Percentiles rank a stretch among this genome's conserved stretches.
Conservation (phyloP, 176 grass and related monocot genomes). For the Echinochloa phyllopogon region DNA sequence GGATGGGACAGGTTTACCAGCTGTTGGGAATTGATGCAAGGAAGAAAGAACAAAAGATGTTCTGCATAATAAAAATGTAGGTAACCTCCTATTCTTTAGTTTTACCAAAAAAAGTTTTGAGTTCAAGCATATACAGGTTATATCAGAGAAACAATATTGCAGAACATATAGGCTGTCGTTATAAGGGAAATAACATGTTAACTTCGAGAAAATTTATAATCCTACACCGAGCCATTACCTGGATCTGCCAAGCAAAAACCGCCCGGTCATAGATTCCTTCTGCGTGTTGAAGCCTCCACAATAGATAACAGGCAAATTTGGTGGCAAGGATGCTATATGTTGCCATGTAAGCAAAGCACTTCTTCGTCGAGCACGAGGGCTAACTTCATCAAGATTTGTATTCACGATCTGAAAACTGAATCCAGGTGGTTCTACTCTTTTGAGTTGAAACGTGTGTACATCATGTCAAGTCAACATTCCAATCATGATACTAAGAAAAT, state of each 20-base stretch:
- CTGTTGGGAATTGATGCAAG: neutral
- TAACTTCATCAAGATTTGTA: constrained; percentile 92
- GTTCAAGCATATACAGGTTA: neutral
- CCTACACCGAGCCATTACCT: constrained; percentile 64
- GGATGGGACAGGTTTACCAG: neutral
- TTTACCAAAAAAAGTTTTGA: constrained; percentile 14
- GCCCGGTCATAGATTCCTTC: constrained; percentile 94
- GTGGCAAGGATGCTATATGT: constrained; percentile 95
- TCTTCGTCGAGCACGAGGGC: constrained; percentile 88
- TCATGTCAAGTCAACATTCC: constrained; percentile 74
- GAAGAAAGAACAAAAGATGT: neutral
- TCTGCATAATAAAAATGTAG: neutral
- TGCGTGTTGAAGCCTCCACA: constrained; percentile 98
- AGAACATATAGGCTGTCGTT: constrained; percentile 8
- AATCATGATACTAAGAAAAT: constrained; percentile 27
- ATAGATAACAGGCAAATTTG: constrained; percentile 92
- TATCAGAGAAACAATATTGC: neutral
- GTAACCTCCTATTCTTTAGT: constrained; percentile 1
- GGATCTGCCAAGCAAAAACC: constrained; percentile 98
- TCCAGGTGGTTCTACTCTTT: constrained; percentile 87
- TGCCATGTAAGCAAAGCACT: constrained; percentile 98
- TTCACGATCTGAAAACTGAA: constrained; percentile 99
- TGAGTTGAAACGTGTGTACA: constrained; percentile 99
- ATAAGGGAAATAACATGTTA: constrained; percentile 18
- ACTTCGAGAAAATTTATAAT: constrained; percentile 14